Conservation (phyloP, 2,329 filamentous ascomycete genomes). For the Lasiodiplodia hormozganensis region DNA sequence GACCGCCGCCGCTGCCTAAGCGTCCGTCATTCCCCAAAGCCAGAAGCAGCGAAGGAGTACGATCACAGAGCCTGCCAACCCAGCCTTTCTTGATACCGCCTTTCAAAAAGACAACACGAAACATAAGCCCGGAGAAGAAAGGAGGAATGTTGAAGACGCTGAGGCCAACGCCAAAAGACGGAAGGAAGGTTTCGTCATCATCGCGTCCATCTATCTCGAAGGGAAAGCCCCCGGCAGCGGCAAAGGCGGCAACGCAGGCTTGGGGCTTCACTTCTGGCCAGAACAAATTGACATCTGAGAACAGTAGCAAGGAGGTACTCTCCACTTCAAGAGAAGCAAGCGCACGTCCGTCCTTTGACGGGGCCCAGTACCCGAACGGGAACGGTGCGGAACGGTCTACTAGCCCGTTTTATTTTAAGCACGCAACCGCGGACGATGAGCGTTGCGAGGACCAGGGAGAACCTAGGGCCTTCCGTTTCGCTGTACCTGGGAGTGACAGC, state of each 20-base stretch:
- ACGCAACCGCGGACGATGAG: slow-evolving; percentile 2
- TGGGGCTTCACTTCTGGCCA: slow-evolving; percentile 53
- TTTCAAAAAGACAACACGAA: slow-evolving; percentile 58
- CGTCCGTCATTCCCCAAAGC: slow-evolving; percentile 55
- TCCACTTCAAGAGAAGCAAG: slow-evolving; percentile 6
- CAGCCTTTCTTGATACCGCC: slow-evolving; percentile 22
- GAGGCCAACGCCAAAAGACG: slow-evolving; percentile 52
- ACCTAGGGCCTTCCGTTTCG: background rate
- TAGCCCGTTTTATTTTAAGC: slow-evolving; percentile 28
- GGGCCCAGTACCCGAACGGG: background rate
- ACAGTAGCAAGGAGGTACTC: slow-evolving; percentile 19
- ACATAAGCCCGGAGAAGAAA: slow-evolving; percentile 69
- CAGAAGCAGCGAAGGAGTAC: slow-evolving; percentile 51
- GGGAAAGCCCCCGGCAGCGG: slow-evolving; percentile 61
- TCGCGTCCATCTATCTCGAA: slow-evolving; percentile 54
- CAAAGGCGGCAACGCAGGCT: slow-evolving; percentile 69
- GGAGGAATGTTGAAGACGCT: slow-evolving; percentile 64
- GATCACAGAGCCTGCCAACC: slow-evolving; percentile 2
- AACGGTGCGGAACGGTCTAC: slow-evolving; percentile 13
- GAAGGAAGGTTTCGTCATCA: slow-evolving; percentile 54
- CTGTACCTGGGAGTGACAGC: background rate
- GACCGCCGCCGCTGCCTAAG: slow-evolving; percentile 65
- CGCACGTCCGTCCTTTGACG: slow-evolving; percentile 6
- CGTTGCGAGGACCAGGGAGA: background rate
- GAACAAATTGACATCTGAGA: slow-evolving; percentile 32